These are phyloP conservation scores for Scheffersomyces amazonensis DNA, from an alignment of 805 yeast species.

Conservation along the genomic window DNA sequence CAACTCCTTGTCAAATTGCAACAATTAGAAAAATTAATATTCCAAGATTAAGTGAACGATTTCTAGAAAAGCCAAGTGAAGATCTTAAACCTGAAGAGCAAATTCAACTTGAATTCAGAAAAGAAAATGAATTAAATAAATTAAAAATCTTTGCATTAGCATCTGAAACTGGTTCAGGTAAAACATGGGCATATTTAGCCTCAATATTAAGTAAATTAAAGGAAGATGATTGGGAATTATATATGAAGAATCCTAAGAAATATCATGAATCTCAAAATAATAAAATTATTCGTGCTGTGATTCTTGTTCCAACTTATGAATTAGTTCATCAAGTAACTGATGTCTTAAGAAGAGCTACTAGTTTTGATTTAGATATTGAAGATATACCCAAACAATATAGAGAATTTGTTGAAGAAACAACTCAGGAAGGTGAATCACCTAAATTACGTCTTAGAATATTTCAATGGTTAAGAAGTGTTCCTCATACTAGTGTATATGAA, in stretches of 20 bases:
- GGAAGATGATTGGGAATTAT: conserved; percentile 45
- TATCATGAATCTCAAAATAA: conserved; percentile 21
- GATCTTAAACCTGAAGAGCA: conserved; percentile 14
- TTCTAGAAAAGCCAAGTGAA: conserved; percentile 27
- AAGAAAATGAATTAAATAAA: conserved; percentile 25
- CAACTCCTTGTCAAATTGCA: conserved; percentile 83
- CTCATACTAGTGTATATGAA: conserved; percentile 51
- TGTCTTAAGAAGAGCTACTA: conserved; percentile 34
- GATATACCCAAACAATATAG: conserved; percentile 15
- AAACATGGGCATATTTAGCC: conserved; percentile 86
- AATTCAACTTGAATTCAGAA: conserved; percentile 23
- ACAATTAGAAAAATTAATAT: conserved; percentile 58
- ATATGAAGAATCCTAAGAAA: conserved; percentile 10
- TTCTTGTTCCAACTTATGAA: conserved; percentile 89
- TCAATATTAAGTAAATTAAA: conserved; percentile 70
- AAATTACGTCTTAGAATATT: conserved; percentile 43
- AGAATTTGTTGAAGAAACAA: conserved; percentile 21
- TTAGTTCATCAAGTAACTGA: conserved; percentile 74
- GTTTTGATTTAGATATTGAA: conserved; percentile 16
- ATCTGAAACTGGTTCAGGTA: conserved; percentile 97
- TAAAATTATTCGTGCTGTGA: conserved; percentile 57
- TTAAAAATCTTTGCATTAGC: conserved; percentile 74
- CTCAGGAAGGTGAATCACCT: conserved; percentile 8
- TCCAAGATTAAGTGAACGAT: conserved; percentile 29
- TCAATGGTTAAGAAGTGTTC: conserved; percentile 63